Base-by-base conservation (phyloP, 2,329 filamentous ascomycete genomes). In the Alternaria novae-zelandiae region DNA sequence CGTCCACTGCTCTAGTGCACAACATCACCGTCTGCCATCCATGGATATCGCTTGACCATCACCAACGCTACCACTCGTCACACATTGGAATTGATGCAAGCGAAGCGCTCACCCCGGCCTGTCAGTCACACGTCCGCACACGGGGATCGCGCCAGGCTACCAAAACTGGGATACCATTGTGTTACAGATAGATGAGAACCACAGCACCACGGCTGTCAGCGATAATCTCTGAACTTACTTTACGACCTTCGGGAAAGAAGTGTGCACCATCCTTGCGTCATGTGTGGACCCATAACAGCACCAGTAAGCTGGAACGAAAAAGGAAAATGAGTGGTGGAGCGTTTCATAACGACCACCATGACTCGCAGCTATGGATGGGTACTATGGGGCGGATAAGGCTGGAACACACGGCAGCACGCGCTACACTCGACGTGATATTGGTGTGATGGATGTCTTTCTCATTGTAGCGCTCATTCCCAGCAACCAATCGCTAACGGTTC, bases 391-490 rank as follows among this genome's bases (percentile, higher is more conserved):
- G 57, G 55, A 28, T 30, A 56, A 46, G 61, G 23, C 54, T 64
- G 47, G 53, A 57, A 61, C 64, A 64, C 47, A 64, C 47, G 57
- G 59, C 41, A 62, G 50, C 45, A 25, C 28, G 30, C 53, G 50
- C 61, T 20, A 50, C 30, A 25, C 28, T 60, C 7, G 32, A 59
- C 43, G n/a, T 30, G 30, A 30, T 45, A 47, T 45, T 20, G 55
- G 28, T 32, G 46, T 21, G 46, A 51, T 58, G 30, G 15, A 21
- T 26, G 20, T 15, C 36, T 25, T 56, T 41, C 32, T 28, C 45
- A 25, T 23, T 28, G 41, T 57, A 49, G 44, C 54, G 44, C 25
- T 49, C 26, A 15, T 25, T 21, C 32, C 8, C 30, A 20, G 32
- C 56, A 11, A 28, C 56, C 30, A 58, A 25, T 51, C 45, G 46